phyloP scores from a whole-genome alignment of 495 filamentous ascomycete species.

The Neurospora sp. region DNA sequence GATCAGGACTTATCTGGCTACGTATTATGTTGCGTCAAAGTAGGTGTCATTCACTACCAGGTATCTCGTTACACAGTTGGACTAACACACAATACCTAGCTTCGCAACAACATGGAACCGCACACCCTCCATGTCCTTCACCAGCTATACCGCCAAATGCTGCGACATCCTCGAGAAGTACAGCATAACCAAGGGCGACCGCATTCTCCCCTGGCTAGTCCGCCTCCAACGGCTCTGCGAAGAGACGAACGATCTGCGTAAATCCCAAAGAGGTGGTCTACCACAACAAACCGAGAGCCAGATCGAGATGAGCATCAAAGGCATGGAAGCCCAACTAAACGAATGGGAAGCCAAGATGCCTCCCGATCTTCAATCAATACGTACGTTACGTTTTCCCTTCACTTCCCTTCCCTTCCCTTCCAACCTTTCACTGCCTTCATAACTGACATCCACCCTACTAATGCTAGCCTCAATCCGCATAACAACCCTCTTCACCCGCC shows the following conservation, averaged over 20 bases:
- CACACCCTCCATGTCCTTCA: slow-evolving; percentile 18
- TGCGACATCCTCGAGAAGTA: slow-evolving; percentile 23
- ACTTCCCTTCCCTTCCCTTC: neutral
- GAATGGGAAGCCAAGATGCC: slow-evolving; percentile 30
- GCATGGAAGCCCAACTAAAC: slow-evolving; percentile 31
- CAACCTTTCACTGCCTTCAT: neutral
- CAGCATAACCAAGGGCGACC: slow-evolving; percentile 22
- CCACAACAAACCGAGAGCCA: slow-evolving; percentile 26
- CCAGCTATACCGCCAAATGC: slow-evolving; percentile 22
- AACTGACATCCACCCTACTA: neutral
- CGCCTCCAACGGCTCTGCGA: slow-evolving; percentile 29
- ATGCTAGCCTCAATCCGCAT: slow-evolving; percentile 23
- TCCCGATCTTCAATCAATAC: slow-evolving; percentile 12
- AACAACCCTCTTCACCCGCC: slow-evolving; percentile 19
- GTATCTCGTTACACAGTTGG: neutral
- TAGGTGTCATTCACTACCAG: slow-evolving; percentile 9
- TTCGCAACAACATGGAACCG: slow-evolving; percentile 24
- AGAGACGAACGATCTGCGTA: slow-evolving; percentile 24
- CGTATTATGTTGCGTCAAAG: slow-evolving; percentile 28
- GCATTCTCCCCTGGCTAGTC: slow-evolving; percentile 30
- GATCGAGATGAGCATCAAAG: slow-evolving; percentile 26
- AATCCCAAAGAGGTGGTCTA: slow-evolving; percentile 5
- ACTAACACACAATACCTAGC: slow-evolving; percentile 8
- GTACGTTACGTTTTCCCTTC: neutral
- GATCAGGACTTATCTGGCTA: slow-evolving; percentile 30